Evolutionary conservation across 345 rosid species (phyloP).

Genomic region (Sonneratia alba): DNA sequence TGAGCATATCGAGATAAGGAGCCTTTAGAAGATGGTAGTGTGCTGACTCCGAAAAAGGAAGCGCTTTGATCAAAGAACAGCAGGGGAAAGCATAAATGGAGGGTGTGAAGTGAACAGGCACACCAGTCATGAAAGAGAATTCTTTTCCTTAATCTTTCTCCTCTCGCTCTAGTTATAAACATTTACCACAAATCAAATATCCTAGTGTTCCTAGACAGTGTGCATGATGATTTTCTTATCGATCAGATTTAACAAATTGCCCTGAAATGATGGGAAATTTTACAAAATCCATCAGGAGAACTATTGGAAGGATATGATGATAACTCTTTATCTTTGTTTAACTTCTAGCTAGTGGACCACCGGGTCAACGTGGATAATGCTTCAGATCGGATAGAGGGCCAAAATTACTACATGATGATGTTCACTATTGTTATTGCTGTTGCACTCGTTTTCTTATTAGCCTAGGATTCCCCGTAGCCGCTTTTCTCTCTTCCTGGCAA

Average conservation of each 20-base stretch:
- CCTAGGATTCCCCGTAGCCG: slow-evolving; percentile 1
- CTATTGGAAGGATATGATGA: neutral
- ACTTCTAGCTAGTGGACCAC: slow-evolving; percentile 28
- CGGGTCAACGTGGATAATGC: slow-evolving; percentile 20
- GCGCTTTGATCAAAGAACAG: slow-evolving; percentile 15
- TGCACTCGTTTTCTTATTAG: neutral
- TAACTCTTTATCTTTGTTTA: slow-evolving; percentile 10
- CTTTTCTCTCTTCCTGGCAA: neutral
- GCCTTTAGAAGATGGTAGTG: slow-evolving; percentile 13
- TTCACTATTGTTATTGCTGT: neutral
- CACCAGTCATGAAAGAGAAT: slow-evolving; percentile 2
- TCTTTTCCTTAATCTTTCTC: neutral
- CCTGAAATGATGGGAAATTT: neutral
- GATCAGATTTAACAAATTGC: neutral
- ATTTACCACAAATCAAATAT: too few species aligned
- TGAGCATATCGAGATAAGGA: slow-evolving; percentile 4
- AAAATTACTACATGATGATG: neutral
- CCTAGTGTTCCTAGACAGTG: too few species aligned
- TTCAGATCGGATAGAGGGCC: neutral
- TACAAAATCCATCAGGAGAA: neutral
- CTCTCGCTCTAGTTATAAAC: neutral
- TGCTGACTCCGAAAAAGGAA: slow-evolving; percentile 19
- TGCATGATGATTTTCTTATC: neutral
- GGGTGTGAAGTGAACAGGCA: slow-evolving; percentile 22
- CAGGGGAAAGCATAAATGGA: slow-evolving; percentile 1